phyloP scores from a whole-genome alignment of 495 filamentous ascomycete species.

The Lasiosphaeria miniovina region DNA sequence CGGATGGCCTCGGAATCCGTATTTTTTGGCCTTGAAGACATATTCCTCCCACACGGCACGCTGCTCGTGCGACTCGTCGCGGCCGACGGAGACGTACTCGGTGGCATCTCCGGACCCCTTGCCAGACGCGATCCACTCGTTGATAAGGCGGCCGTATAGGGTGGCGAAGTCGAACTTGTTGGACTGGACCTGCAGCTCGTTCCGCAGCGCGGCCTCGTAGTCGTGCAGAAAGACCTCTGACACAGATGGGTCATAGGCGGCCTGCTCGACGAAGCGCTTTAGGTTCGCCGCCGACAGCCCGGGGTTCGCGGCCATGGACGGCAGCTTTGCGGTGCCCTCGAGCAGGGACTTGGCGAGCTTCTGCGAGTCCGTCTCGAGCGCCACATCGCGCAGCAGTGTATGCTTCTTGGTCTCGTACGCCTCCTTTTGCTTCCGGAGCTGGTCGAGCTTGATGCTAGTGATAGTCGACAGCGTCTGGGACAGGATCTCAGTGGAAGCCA shows the following conservation, averaged over 20 bases:
- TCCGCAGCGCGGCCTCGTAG: slow-evolving; percentile 41
- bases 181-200: slow-evolving; percentile 40
- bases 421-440: slow-evolving; percentile 56
- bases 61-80: slow-evolving; percentile 41
- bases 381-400: slow-evolving; percentile 27
- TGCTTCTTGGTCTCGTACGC: slow-evolving; percentile 47
- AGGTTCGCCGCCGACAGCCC: slow-evolving; percentile 22
- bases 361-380: slow-evolving; percentile 22
- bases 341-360: slow-evolving; percentile 27
- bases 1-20: slow-evolving; percentile 34
- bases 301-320: slow-evolving; percentile 13
- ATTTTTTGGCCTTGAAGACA: slow-evolving; percentile 37
- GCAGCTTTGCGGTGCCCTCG: slow-evolving; percentile 22
- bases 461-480: slow-evolving; percentile 64
- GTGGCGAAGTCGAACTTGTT: slow-evolving; percentile 56
- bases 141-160: slow-evolving; percentile 60
- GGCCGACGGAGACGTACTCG: slow-evolving; percentile 20
- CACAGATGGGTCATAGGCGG: slow-evolving; percentile 35
- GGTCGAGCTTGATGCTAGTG: slow-evolving; percentile 62
- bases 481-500: slow-evolving; percentile 37
- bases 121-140: slow-evolving; percentile 52
- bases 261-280: slow-evolving; percentile 32
- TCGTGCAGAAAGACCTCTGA: slow-evolving; percentile 29
- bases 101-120: not conserved
- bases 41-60: slow-evolving; percentile 55